Base-by-base conservation (phyloP, 202 grass and related monocot species). In the Schoenoplectus tabernaemontani region DNA sequence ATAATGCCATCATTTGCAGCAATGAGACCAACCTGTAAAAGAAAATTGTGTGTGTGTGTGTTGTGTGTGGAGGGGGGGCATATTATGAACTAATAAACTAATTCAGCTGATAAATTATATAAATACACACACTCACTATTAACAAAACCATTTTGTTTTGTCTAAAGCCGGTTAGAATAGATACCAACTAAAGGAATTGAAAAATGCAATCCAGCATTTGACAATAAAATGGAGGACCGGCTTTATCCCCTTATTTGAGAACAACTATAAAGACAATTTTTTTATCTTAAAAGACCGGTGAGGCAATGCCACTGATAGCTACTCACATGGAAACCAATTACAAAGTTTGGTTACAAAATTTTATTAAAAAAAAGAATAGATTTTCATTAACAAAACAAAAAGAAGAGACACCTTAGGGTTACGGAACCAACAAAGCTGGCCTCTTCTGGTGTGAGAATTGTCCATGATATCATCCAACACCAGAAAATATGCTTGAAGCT, bases 1-100 rank as follows among this genome's bases (percentile, higher is more conserved):
- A 98, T 89, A 83, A 95, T 92, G 36, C 91, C 91, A 86, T 98
- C 95, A 28, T 95, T 98, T 79, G 86, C 84, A 83, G 95, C 95
- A 89, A 98, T 98, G 38, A 98, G 91, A 56, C 91, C 95, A 92
- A 98, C 91, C 91, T 97, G 85, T 84, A 83, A 78, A 79, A n/a
- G n/a, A n/a, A n/a, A n/a, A n/a, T n/a, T n/a, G n/a, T n/a, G n/a
- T n/a, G n/a, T n/a, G n/a, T n/a, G n/a, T n/a, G n/a, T n/a, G n/a
- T n/a, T n/a, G n/a, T n/a, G n/a, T n/a, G n/a, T n/a, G n/a, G n/a
- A 81, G 47, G 3, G 8, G 43, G 48, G 17, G 3, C 39, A 70
- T 47, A 30, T 72, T 30, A 72, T 48, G 43, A n/a, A n/a, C n/a
- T n/a, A n/a, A n/a, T n/a, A n/a, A 9, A 70, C 37, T 43, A 42